A percentile compares a stretch with the other conserved stretches of the same genome.
Evolutionary conservation across 805 yeast genomes (phyloP).

Genomic region (Candida suzukii): DNA sequence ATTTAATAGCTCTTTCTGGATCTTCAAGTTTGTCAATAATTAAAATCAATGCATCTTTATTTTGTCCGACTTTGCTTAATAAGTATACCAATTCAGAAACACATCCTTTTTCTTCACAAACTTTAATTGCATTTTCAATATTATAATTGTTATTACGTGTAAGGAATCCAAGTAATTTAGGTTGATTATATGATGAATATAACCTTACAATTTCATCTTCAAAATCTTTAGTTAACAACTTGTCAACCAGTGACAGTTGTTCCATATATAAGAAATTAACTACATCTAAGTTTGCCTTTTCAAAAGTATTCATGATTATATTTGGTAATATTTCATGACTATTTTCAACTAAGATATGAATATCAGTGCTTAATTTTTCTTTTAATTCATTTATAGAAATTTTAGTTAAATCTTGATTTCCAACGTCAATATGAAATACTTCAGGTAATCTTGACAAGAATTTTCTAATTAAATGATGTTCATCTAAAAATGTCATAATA

Average conservation of each 20-base stretch:
- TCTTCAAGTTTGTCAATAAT: conserved; percentile 74
- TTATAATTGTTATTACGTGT: conserved; percentile 55
- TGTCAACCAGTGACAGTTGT: conserved; percentile 48
- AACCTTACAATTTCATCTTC: conserved; percentile 61
- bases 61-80: conserved; percentile 77
- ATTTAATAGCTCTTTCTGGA: conserved; percentile 73
- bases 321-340: conserved; percentile 59
- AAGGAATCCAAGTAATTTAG: conserved; percentile 52
- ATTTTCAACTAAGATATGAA: conserved; percentile 51
- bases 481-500: conserved; percentile 50
- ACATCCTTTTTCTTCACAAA: conserved; percentile 49
- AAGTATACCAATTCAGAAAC: conserved; percentile 74
- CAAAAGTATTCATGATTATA: conserved; percentile 41
- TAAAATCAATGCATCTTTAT: conserved; percentile 63
- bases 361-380: conserved; percentile 32
- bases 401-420: conserved; percentile 25
- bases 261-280: conserved; percentile 63
- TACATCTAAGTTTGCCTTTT: conserved; percentile 33
- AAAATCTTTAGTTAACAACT: conserved; percentile 42
- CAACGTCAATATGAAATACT: conserved; percentile 32
- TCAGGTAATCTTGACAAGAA: conserved; percentile 44
- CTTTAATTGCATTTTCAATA: conserved; percentile 58
- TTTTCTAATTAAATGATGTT: conserved; percentile 53
- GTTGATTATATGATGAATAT: conserved; percentile 54
- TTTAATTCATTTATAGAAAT: conserved; percentile 36